Base-by-base conservation (phyloP, 345 rosid genomes). In the Sisymbrium altissimum region DNA sequence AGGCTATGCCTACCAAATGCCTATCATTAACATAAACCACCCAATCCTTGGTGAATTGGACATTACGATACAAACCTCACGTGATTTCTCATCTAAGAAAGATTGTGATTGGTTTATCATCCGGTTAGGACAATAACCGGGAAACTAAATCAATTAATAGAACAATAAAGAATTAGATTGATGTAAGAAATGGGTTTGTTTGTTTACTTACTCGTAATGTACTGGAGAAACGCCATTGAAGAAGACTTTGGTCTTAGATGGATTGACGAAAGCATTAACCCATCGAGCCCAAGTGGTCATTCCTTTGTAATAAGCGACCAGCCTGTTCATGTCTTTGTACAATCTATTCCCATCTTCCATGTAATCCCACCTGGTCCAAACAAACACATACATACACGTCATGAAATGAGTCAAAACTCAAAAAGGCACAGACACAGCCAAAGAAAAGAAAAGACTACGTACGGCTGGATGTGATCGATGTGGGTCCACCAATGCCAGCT, bases 401-500 rank as follows among this genome's bases (percentile, higher is more conserved):
- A 23, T 10, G 30, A 44, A 9, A 63, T 27, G 17, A 46, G 13
- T 41, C 43, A 27, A 12, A 9, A 58, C 18, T 57, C 18, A 25
- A 79, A 61, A 15, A 25, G 11, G 9, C n/a, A 29, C 6, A 30
- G 7, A 25, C 21, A 43, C 2, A 17, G 43, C 27, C 9, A 27
- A 15, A 29, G 40, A 3, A 7, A 35, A 9, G 7, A n/a, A 0
- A 9, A 21, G 15, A n/a, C 32, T 33, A 41, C 86, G 25, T 82
- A 93, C 96, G 95, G 90, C 54, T 91, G 96, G 52, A 80, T 71
- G 70, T 83, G 81, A 17, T 88, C 95, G 0, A 81, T 82, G 81
- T 89, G 97, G 3, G 89, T 86, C 98, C 98, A 94, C 98, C 98
- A 94, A 54, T 91, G 96, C 97, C 98, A 88, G 0, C 90, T 73